Conservation (phyloP, 2,329 filamentous ascomycete genomes). For the Fusarium decemcellulare region DNA sequence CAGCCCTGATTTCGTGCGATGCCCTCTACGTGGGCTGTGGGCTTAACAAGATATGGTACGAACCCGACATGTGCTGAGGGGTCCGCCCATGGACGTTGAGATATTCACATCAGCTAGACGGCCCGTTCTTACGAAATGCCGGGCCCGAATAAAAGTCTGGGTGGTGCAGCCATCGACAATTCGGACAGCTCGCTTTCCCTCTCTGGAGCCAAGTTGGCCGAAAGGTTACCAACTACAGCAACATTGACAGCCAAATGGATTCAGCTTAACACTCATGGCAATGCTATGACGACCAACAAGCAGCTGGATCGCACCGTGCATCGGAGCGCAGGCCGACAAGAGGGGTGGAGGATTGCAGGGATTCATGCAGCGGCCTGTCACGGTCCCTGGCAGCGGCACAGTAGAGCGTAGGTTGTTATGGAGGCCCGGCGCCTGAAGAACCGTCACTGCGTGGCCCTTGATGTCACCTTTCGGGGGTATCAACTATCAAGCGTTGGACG, state of each 20-base stretch:
- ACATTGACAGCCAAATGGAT: not conserved
- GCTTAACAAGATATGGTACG: slow-evolving; percentile 27
- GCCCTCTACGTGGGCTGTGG: slow-evolving; percentile 14
- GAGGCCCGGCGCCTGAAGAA: slow-evolving; percentile 17
- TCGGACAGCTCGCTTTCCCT: slow-evolving; percentile 1
- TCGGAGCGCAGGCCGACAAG: slow-evolving; percentile 26
- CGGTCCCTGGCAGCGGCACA: slow-evolving; percentile 40
- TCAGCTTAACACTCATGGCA: not conserved
- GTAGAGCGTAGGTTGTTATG: slow-evolving; percentile 20
- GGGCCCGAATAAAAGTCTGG: not conserved
- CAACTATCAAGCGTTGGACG: not conserved
- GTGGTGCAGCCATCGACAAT: slow-evolving; percentile 4
- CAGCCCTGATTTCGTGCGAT: slow-evolving; percentile 17
- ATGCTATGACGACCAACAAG: slow-evolving; percentile 17
- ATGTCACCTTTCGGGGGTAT: slow-evolving; percentile 5
- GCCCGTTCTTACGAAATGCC: slow-evolving; percentile 7
- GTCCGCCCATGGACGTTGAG: slow-evolving; percentile 10
- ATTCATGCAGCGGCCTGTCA: slow-evolving; percentile 36
- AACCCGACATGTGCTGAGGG: slow-evolving; percentile 19
- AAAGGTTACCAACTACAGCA: not conserved
- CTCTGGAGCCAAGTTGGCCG: not conserved
- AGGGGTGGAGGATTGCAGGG: slow-evolving; percentile 38
- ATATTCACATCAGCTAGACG: slow-evolving; percentile 10
- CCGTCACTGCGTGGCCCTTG: slow-evolving; percentile 27
- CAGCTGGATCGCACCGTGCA: slow-evolving; percentile 35